Evolutionary conservation across 2,329 filamentous ascomycete genomes (phyloP), one percentile per base, ranked within the genome.

Genomic region (Fusarium sp.): DNA sequence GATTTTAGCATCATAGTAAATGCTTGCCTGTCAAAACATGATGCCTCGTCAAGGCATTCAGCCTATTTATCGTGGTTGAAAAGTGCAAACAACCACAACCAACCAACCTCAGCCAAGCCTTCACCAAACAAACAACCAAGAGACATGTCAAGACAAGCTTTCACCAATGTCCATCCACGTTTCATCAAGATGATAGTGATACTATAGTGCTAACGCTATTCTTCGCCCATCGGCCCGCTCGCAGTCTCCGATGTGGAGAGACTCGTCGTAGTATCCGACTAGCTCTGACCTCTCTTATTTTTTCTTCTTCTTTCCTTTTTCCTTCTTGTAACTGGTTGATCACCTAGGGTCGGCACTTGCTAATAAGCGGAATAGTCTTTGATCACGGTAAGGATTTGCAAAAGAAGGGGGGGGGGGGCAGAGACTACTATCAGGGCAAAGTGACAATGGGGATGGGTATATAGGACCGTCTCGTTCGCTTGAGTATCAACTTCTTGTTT

Each of bases 121-220:
- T 27, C 29, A 42, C 23, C 27, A 54, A 19, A 36, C 38, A 61
- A 61, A 56, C 44, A 56, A 13, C 54, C 56, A 29, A 54, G n/a
- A 47, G 55, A 36, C 31, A 2, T 37, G 17, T 13, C 17, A 13
- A 38, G 19, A 57, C 55, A 61, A 56, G 57, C 56, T 61, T 61
- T 56, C 38, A 23, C 25, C 32, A 3, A 21, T 23, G 13, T 19
- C 19, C 19, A 19, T 4, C 19, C 19, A 19, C 37, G 38, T 29
- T 49, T 49, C 43, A 62, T 62, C 47, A 62, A 62, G 31, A 27
- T 43, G 36, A 58, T 41, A 53, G 23, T 43, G 36, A 58, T 41
- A 53, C 58, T 43, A 38, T 54, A 54, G 54, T 31, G 45, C 21
- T 27, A 46, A 27, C 15, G 25, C 48, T 31, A 43, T 49, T 52